Percentiles rank a stretch among this genome's conserved stretches.
These are phyloP conservation scores for Acorus gramineus DNA, from an alignment of 106 monocot species.

Conservation along the genomic window DNA sequence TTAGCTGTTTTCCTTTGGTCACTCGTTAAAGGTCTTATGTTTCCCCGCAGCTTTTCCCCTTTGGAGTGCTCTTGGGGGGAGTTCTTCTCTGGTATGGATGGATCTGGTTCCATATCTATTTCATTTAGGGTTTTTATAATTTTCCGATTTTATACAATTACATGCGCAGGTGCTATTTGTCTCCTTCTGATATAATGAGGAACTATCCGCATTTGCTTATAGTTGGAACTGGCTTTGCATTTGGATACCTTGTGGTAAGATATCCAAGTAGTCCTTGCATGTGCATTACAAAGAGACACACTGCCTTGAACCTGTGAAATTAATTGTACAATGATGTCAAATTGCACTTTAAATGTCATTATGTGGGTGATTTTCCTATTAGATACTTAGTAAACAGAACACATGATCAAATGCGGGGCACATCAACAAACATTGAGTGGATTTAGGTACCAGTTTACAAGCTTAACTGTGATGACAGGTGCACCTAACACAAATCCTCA, in stretches of 20 bases:
- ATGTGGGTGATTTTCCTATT: too few relatives aligned
- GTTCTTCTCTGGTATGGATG: slow-evolving; percentile 67
- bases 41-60: slow-evolving; percentile 67
- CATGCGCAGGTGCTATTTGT: slow-evolving; percentile 54
- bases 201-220: slow-evolving; percentile 87
- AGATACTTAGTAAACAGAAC: too few relatives aligned
- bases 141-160: not conserved
- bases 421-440: too few relatives aligned
- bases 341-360: too few relatives aligned
- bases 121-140: slow-evolving; percentile 1
- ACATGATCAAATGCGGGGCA: too few relatives aligned
- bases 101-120: not conserved
- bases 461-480: too few relatives aligned
- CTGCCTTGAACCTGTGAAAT: too few relatives aligned
- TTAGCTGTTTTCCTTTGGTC: not conserved
- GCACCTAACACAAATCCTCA: too few relatives aligned
- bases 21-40: slow-evolving; percentile 3
- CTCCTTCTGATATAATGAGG: slow-evolving; percentile 79
- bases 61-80: slow-evolving; percentile 56
- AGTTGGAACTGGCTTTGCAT: slow-evolving; percentile 95
- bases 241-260: slow-evolving; percentile 95
- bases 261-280: not conserved
- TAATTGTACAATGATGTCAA: not conserved
- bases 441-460: too few relatives aligned
- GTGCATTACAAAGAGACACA: too few relatives aligned